phyloP scores from a whole-genome alignment of 169 alveolate species.

The Plasmodium chabaudi region DNA sequence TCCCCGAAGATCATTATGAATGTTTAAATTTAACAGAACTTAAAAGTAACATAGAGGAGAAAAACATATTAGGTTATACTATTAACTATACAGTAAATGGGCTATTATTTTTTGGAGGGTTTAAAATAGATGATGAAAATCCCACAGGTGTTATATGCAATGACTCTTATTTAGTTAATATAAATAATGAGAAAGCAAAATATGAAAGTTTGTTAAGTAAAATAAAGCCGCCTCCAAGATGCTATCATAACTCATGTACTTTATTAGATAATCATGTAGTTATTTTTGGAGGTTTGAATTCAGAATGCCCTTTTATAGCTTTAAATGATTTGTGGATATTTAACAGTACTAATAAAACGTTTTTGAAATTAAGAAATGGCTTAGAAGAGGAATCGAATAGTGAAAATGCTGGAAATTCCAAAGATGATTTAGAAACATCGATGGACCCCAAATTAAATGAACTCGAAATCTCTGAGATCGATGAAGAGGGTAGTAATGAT shows the following conservation, averaged over 20 bases:
- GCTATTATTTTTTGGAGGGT: conserved; percentile 64
- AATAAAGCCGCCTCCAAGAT: conserved; percentile 36
- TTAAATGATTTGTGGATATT: conserved; percentile 67
- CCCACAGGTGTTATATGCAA: conserved; percentile 31
- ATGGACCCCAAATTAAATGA: background rate
- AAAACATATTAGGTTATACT: conserved; percentile 56
- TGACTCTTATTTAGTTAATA: conserved; percentile 54
- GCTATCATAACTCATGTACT: conserved; percentile 63
- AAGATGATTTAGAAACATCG: background rate
- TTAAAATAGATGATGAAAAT: conserved; percentile 36
- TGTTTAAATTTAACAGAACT: conserved; percentile 57
- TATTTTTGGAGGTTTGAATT: conserved; percentile 62
- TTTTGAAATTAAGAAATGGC: conserved; percentile 33
- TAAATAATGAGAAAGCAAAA: conserved; percentile 47
- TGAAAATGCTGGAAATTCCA: conserved; percentile 1
- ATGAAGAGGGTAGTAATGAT: conserved; percentile 30
- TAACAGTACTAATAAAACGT: conserved; percentile 53
- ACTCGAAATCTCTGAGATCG: background rate
- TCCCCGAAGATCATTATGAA: conserved; percentile 43
- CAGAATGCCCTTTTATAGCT: conserved; percentile 60
- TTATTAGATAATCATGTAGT: conserved; percentile 54
- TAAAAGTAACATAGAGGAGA: conserved; percentile 51
- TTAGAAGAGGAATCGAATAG: background rate
- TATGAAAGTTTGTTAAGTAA: conserved; percentile 44
- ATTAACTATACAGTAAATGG: conserved; percentile 43